These are phyloP conservation scores for Colletotrichum melonis DNA, from an alignment of 2,329 filamentous ascomycete genomes.

Conservation along the genomic window DNA sequence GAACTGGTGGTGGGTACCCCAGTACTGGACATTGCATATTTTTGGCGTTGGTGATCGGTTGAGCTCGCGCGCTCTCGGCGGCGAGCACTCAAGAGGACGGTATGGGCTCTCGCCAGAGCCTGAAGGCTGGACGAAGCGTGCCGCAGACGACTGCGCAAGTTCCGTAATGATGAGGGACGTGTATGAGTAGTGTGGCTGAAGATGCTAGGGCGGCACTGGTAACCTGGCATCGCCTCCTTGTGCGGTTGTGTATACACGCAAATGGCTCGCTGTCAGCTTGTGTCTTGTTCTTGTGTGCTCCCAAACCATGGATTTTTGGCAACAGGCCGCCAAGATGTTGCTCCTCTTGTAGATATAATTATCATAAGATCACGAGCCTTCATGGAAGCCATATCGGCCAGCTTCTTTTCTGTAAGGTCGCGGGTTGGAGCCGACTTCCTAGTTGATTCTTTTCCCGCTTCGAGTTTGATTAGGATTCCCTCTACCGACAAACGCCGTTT, in stretches of 20 bases:
- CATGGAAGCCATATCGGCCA: too few relatives aligned
- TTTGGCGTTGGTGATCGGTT: conserved; percentile 30
- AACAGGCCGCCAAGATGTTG: neutral
- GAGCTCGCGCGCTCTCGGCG: conserved; percentile 5
- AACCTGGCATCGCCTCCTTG: neutral
- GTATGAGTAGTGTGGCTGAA: conserved; percentile 15
- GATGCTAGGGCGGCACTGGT: neutral
- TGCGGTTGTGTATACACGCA: neutral
- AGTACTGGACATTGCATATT: conserved; percentile 32
- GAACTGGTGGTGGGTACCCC: conserved; percentile 13
- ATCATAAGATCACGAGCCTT: neutral
- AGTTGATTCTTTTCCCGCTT: too few relatives aligned
- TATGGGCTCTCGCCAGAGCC: neutral
- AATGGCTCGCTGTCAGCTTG: neutral
- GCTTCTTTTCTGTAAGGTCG: too few relatives aligned
- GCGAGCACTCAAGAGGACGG: neutral
- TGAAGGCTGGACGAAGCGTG: neutral
- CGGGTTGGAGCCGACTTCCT: too few relatives aligned
- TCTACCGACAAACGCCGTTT: neutral
- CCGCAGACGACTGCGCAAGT: neutral
- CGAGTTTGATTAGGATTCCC: too few relatives aligned
- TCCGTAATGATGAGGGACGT: conserved; percentile 22
- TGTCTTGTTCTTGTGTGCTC: neutral
- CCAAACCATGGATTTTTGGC: neutral
- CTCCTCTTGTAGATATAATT: neutral